These are phyloP conservation scores for Hapsidospora chrysogenum DNA, from an alignment of 495 filamentous ascomycete species.

Conservation along the genomic window DNA sequence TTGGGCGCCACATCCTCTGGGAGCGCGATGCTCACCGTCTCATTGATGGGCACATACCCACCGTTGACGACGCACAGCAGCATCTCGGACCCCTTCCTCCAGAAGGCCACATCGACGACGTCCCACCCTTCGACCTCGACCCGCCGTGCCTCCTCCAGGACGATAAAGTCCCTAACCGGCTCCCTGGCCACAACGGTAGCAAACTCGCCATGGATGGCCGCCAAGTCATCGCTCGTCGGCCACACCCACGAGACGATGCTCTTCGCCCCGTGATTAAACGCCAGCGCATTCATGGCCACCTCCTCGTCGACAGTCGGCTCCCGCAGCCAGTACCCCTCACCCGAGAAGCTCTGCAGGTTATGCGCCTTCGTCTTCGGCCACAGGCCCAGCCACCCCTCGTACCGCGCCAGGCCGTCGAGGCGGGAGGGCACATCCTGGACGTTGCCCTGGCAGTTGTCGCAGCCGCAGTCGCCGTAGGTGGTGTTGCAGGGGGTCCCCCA, in stretches of 20 bases:
- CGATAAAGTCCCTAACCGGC: slow-evolving; percentile 24
- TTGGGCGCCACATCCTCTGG: no score
- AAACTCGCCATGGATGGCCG: slow-evolving; percentile 25
- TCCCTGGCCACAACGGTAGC: slow-evolving; percentile 21
- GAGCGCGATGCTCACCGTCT: slow-evolving; percentile 10
- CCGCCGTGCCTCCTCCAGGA: no score
- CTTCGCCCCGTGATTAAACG: slow-evolving; percentile 46
- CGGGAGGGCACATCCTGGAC: slow-evolving; percentile 38
- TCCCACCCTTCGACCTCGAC: slow-evolving; percentile 5
- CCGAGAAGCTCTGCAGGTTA: slow-evolving; percentile 48
- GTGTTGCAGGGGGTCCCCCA: slow-evolving; percentile 41
- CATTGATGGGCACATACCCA: slow-evolving; percentile 12
- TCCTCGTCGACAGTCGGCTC: slow-evolving; percentile 35
- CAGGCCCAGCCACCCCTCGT: slow-evolving; percentile 25
- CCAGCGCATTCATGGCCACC: slow-evolving; percentile 40
- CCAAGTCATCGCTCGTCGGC: slow-evolving; percentile 25
- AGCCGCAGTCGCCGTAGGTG: slow-evolving; percentile 57
- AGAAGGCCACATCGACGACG: slow-evolving; percentile 26
- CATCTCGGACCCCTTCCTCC: slow-evolving; percentile 18
- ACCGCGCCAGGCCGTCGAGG: slow-evolving; percentile 29
- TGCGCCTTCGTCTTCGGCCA: slow-evolving; percentile 39
- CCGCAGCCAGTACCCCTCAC: slow-evolving; percentile 42
- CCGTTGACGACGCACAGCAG: slow-evolving; percentile 29
- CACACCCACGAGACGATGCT: slow-evolving; percentile 36
- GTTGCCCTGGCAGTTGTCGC: slow-evolving; percentile 44